Evolutionary conservation across 306 rosid genomes (phyloP), one percentile per base, ranked within the genome.

Genomic region (Calophaca sinica): DNA sequence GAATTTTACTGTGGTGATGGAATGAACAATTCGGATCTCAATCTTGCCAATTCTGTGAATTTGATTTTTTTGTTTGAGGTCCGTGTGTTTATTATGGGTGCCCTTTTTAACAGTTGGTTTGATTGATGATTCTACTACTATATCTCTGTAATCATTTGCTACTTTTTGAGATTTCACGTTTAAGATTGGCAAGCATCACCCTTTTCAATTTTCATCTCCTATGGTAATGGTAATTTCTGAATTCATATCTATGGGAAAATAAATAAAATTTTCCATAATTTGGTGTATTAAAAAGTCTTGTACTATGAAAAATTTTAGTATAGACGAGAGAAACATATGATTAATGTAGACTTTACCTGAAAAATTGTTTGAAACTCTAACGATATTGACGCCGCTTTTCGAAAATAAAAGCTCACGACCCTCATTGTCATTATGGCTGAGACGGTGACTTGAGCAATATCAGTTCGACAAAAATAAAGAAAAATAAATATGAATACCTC

Each of bases 11-110:
- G 79, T 63, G 58, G 53, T 55, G 63, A 71, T 62, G 71, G 62
- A 63, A 61, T 72, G 82, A 12, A 63, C 54, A 65, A 50, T 66
- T 77, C 83, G 84, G 90, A 82, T 80, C 84, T 80, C 81, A 78
- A 82, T 64, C 53, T 4, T 44, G 5, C 7, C 4, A 59, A 74
- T 74, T 70, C 74, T 33, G 62, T 71, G 62, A 9, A 75, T 83
- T 84, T 84, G 63, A 78, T 77, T 78, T 72, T 60, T 71, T 42
- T 58, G 60, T 63, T 77, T 79, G 77, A 75, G 80, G 59, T 80
- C 87, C 82, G 81, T 9, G 60, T 79, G 50, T 51, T 82, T 39
- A 55, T 82, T 39, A 55, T 78, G 73, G 83, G 51, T 81, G 84
- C 80, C 50, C 74, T 72, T 72, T 52, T 73, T 84, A 80, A 71